Percentiles rank a stretch among this genome's conserved stretches.
Evolutionary conservation across 352 stramenopile genomes (phyloP).

Genomic region (Phytopythium oedochilum): DNA sequence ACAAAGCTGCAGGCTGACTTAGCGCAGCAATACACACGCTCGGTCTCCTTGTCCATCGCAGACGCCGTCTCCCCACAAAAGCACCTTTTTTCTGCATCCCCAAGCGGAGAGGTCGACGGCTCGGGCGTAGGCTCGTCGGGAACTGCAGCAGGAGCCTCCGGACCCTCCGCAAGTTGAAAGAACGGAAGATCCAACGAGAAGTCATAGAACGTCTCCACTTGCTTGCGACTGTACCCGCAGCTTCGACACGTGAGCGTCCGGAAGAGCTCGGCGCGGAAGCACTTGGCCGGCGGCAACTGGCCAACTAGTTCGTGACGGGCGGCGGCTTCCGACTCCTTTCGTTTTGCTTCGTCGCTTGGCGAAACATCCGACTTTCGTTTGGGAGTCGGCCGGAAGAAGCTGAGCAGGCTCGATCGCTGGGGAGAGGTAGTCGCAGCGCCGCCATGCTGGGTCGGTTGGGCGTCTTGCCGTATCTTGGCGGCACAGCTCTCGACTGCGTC

Average conservation of each 20-base stretch:
- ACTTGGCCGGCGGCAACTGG: slow-evolving; percentile 62
- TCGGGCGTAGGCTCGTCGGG: slow-evolving; percentile 7
- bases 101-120: not conserved
- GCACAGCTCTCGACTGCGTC: slow-evolving; percentile 27
- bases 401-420: slow-evolving; percentile 42
- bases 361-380: not conserved
- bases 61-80: slow-evolving; percentile 50
- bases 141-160: too few species aligned
- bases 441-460: not conserved
- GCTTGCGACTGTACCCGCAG: slow-evolving; percentile 74
- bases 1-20: slow-evolving; percentile 61
- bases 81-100: slow-evolving; percentile 31
- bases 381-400: slow-evolving; percentile 38
- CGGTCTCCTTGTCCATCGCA: slow-evolving; percentile 22
- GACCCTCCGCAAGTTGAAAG: slow-evolving; percentile 11
- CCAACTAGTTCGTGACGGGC: slow-evolving; percentile 40
- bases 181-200: slow-evolving; percentile 82
- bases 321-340: slow-evolving; percentile 12
- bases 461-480: slow-evolving; percentile 10
- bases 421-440: not conserved
- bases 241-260: slow-evolving; percentile 72
- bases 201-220: slow-evolving; percentile 82
- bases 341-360: slow-evolving; percentile 8
- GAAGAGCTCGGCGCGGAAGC: slow-evolving; percentile 72
- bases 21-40: slow-evolving; percentile 47